Evolutionary conservation across 2,329 filamentous ascomycete genomes (phyloP), one percentile per base, ranked within the genome.

Genomic region (Gaeumannomyces tritici): DNA sequence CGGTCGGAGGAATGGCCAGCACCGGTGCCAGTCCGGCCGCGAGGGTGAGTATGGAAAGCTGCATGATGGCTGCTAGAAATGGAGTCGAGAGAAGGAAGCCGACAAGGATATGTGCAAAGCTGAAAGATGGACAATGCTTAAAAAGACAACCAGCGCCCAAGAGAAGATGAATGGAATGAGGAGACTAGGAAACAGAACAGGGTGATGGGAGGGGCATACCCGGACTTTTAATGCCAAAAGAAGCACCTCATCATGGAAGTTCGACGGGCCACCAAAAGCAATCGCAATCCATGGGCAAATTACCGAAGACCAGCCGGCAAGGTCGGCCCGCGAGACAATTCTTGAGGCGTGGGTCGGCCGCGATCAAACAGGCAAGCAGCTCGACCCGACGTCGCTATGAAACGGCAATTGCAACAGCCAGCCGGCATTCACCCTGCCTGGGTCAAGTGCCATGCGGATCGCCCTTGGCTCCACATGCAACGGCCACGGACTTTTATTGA

Each of bases 1-100:
- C 61, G 4, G 62, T 60, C n/a, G 63, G 63, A 6, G 62, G 63
- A 21, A 64, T 57, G 28, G 62, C 51, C 62, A 64, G 60, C 15
- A 57, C 63, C 29, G 62, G 63, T 13, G 60, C 63, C 3, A 57
- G 62, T 21, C 57, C 62, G 5, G 60, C n/a, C 4, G 59, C 31
- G 4, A 64, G 51, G 2, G 57, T 28, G 24, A 64, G 5, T 35
- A 64, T n/a, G 5, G 33, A 57, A 2, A 29, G 8, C 29, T 61
- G 54, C 60, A 61, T 61, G 42, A 26, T 33, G 26, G 13, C 3
- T 59, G 31, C 27, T 54, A 27, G 24, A 11, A 33, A n/a, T 2
- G 18, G 42, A 21, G n/a, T 15, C 1, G 42, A 11, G 1, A 9
- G 6, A 51, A 51, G 7, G 21, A 51, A 51, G 18, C 5, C 5